Percentiles rank a stretch among this genome's conserved stretches.
Conservation (phyloP, 2,329 filamentous ascomycete species). For the Emmonsiellopsis sp. region DNA sequence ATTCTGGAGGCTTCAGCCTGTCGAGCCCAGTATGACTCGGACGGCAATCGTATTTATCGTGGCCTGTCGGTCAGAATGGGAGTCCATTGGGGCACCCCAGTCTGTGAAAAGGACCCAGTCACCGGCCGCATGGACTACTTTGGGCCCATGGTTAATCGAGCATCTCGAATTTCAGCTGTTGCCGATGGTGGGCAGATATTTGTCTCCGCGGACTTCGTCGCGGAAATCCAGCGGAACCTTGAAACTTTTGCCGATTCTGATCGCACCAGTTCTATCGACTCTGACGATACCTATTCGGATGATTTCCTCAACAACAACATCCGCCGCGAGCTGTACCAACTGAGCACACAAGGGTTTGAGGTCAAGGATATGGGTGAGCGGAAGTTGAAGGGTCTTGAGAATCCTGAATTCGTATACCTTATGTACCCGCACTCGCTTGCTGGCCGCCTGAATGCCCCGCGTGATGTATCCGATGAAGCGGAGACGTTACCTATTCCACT, state of each 20-base stretch:
- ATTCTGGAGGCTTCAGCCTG: slow-evolving; percentile 81
- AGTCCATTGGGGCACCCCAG: slow-evolving; percentile 87
- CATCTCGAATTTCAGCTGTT: slow-evolving; percentile 84
- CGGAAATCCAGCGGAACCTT: slow-evolving; percentile 83
- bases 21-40: slow-evolving; percentile 71
- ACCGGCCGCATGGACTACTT: slow-evolving; percentile 99
- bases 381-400: slow-evolving; percentile 93
- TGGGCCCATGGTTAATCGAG: slow-evolving; percentile 97
- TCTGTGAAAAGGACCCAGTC: slow-evolving; percentile 91
- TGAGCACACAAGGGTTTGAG: slow-evolving; percentile 88
- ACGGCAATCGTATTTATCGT: slow-evolving; percentile 83
- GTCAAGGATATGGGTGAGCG: slow-evolving; percentile 93
- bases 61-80: slow-evolving; percentile 96
- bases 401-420: slow-evolving; percentile 89
- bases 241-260: slow-evolving; percentile 85
- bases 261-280: slow-evolving; percentile 56
- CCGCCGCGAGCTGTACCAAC: slow-evolving; percentile 73
- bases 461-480: slow-evolving; percentile 41
- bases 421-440: slow-evolving; percentile 86
- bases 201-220: slow-evolving; percentile 93
- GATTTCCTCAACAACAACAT: slow-evolving; percentile 69
- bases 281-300: slow-evolving; percentile 66
- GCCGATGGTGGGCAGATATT: slow-evolving; percentile 96
- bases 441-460: slow-evolving; percentile 49
- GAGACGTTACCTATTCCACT: slow-evolving; percentile 50